Evolutionary conservation across 345 rosid species (phyloP).

Genomic region (Crucihimalaya himalaica): DNA sequence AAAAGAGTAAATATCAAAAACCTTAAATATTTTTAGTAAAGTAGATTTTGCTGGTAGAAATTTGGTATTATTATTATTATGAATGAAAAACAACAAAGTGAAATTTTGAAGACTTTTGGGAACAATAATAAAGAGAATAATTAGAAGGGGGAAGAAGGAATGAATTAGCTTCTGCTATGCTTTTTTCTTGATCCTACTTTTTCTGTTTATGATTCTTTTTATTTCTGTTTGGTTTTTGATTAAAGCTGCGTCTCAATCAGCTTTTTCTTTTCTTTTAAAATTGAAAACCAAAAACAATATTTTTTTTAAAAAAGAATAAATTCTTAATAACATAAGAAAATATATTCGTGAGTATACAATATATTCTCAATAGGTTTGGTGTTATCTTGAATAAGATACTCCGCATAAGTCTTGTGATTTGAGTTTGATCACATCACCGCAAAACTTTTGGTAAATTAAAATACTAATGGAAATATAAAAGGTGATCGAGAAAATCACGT

Average conservation of each 20-base stretch:
- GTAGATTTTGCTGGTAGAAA: slow-evolving; percentile 10
- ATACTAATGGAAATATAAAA: slow-evolving; percentile 26
- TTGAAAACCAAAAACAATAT: not conserved
- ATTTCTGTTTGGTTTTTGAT: slow-evolving; percentile 32
- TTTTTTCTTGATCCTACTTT: slow-evolving; percentile 22
- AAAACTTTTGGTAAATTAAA: slow-evolving; percentile 27
- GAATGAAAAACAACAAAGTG: slow-evolving; percentile 31
- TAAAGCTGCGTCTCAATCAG: slow-evolving; percentile 28
- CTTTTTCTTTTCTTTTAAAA: slow-evolving; percentile 13
- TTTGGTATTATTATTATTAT: not conserved
- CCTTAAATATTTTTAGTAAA: slow-evolving; percentile 4
- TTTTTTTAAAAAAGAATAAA: slow-evolving; percentile 19
- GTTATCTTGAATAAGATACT: slow-evolving; percentile 41
- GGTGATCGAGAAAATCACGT: slow-evolving; percentile 35
- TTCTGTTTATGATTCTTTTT: slow-evolving; percentile 27
- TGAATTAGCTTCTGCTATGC: slow-evolving; percentile 28
- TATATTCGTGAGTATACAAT: slow-evolving; percentile 28
- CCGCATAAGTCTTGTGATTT: slow-evolving; percentile 33
- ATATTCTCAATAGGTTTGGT: slow-evolving; percentile 37
- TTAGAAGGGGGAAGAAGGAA: slow-evolving; percentile 32
- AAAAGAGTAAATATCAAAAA: not conserved
- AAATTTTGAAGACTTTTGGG: slow-evolving; percentile 6
- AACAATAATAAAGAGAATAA: slow-evolving; percentile 26
- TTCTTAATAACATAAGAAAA: slow-evolving; percentile 13
- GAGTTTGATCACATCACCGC: slow-evolving; percentile 42